Conservation (phyloP, 2,329 filamentous ascomycete genomes). For the Fusarium citri region DNA sequence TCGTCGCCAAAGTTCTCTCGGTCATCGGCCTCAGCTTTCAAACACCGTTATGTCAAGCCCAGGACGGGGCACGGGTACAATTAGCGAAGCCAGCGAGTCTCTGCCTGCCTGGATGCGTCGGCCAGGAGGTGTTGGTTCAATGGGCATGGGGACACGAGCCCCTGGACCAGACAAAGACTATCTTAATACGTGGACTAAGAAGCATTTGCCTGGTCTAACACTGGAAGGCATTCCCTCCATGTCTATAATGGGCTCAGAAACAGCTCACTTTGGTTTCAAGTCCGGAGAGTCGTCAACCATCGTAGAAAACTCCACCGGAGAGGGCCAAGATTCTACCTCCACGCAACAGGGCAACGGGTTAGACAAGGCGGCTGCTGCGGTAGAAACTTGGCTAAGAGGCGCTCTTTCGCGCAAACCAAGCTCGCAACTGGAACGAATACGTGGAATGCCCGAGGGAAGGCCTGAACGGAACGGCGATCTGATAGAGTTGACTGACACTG, state of each 20-base stretch:
- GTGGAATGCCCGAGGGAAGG: slow-evolving; percentile 53
- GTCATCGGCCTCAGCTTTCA: slow-evolving; percentile 50
- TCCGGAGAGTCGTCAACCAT: slow-evolving; percentile 55
- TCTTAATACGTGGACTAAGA: slow-evolving; percentile 84
- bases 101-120: slow-evolving; percentile 76
- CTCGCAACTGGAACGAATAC: slow-evolving; percentile 60
- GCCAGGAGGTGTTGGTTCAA: slow-evolving; percentile 88
- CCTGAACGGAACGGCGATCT: slow-evolving; percentile 65
- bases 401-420: slow-evolving; percentile 74
- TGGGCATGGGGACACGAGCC: slow-evolving; percentile 75
- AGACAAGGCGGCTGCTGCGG: slow-evolving; percentile 85
- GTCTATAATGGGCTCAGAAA: slow-evolving; percentile 72
- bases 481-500: slow-evolving; percentile 76
- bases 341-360: slow-evolving; percentile 67
- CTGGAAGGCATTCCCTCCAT: slow-evolving; percentile 76
- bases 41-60: slow-evolving; percentile 52
- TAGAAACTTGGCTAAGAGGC: slow-evolving; percentile 91
- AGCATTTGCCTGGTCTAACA: slow-evolving; percentile 83
- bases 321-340: slow-evolving; percentile 57
- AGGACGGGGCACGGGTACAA: slow-evolving; percentile 47
- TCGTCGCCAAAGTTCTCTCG: slow-evolving; percentile 58
- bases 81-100: slow-evolving; percentile 54
- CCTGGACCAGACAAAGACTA: slow-evolving; percentile 87
- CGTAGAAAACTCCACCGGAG: slow-evolving; percentile 64
- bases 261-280: slow-evolving; percentile 67